Base-by-base conservation (phyloP, 1,284 basidiomycete genomes). In the Pterulicium gracile region DNA sequence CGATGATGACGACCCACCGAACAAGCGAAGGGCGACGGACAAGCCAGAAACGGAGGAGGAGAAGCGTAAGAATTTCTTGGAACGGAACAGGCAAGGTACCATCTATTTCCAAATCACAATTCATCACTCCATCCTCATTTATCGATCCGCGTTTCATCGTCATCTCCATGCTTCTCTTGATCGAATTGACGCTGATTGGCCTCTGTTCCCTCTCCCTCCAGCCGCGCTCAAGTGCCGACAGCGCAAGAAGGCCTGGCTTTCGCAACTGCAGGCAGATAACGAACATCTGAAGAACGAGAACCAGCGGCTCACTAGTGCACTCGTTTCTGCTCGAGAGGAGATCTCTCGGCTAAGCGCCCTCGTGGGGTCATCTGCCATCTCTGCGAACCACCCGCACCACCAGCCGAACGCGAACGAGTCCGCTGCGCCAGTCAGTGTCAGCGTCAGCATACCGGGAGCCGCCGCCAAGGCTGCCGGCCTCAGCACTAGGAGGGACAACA, bases 171-270 rank as follows among this genome's bases (percentile, higher is more conserved):
- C n/a, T n/a, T n/a, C n/a, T n/a, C n/a, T n/a, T n/a, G n/a, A n/a
- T n/a, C n/a, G n/a, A n/a, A n/a, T n/a, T n/a, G n/a, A n/a, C n/a
- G n/a, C n/a, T n/a, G n/a, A n/a, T n/a, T 43, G 44, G 41, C 18
- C 23, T 42, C 10, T 10, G 12, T 34, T 10, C 10, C 12, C 27
- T 10, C 27, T 36, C 20, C 46, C 3, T 49, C 4, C 59, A 95
- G 95, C 95, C 49, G 95, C 95, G 2, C 79, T 98, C 58, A 98
- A 98, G 68, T 98, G 96, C 65, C 88, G 95, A 34, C 95, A 98
- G 62, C 83, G 95, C 47, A 98, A 98, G 66, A 98, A 98, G 67
- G 92, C 92, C 3, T 98, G 96, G 95, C 77, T 98, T 20, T 75
- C 82, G 19, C 86, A 91, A 54, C 71, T 98, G 15, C 95, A 98